phyloP scores from a whole-genome alignment of 768 basidiomycete species.

The Candolleomyces efflorescens region DNA sequence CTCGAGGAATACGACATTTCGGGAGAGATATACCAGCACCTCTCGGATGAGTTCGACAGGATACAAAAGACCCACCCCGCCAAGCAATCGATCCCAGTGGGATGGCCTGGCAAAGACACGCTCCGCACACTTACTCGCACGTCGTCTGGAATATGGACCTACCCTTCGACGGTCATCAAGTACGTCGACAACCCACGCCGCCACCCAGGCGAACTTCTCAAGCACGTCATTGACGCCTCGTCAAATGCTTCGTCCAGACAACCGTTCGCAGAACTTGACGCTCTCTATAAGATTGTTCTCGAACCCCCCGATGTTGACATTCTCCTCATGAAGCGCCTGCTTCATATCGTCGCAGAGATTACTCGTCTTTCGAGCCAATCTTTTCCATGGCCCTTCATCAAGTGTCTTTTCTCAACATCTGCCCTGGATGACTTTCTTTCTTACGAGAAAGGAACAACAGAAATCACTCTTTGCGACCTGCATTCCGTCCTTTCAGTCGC shows the following conservation, averaged over 20 bases:
- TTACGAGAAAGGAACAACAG: neutral
- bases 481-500: neutral
- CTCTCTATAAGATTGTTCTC: neutral
- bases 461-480: slow-evolving; percentile 1
- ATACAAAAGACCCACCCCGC: neutral
- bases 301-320: neutral
- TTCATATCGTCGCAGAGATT: neutral
- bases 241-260: neutral
- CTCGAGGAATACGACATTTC: slow-evolving; percentile 2
- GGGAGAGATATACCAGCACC: neutral
- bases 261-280: slow-evolving; percentile 2
- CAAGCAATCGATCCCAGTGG: neutral
- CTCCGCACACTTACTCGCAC: slow-evolving; percentile 1
- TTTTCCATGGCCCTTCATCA: too few relatives aligned
- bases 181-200: slow-evolving; percentile 5
- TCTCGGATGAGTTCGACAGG: neutral
- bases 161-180: slow-evolving; percentile 4
- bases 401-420: neutral
- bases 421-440: neutral
- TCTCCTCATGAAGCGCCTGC: neutral
- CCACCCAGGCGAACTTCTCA: neutral
- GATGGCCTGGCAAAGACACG: slow-evolving; percentile 8
- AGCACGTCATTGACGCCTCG: neutral
- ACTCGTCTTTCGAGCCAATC: too few relatives aligned
- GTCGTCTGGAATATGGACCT: slow-evolving; percentile 6